Base-by-base conservation (phyloP, 371 early-diverging fungal genomes). In the Mortierella polycephala region DNA sequence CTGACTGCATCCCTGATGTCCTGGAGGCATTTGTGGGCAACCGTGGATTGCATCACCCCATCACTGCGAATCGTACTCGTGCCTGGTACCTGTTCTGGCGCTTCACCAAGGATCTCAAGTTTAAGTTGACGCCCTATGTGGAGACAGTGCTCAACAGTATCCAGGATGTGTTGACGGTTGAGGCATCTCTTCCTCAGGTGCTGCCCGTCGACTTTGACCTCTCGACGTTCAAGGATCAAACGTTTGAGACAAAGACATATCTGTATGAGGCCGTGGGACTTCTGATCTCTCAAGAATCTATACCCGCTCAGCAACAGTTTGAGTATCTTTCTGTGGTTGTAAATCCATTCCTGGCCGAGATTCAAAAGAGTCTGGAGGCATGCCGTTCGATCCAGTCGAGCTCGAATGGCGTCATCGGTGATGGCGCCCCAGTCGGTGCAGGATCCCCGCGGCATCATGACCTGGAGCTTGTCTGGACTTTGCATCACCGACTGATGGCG, bases 261-360 rank as follows among this genome's bases (percentile, higher is more conserved):
- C 76, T 97, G 44, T 97, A 96, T 85, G 98, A 98, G 81, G 91
- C 96, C 5, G 96, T 93, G 57, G 96, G 97, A 23, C 84, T 91
- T 63, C 82, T 96, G 74, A 94, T 97, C 71, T 93, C 98, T 12
- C 84, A 91, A 39, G 91, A 92, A 30, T 81, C 80, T 47, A 84
- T 93, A 47, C 88, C 91, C 58, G 83, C 85, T 16, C 83, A 86
- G 62, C 89, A 91, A 60, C 95, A 95, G 81, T 88, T 90, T 60
- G 89, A 93, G 70, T 90, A 92, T 55, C 85, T 69, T 46, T 71
- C 88, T 83, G 81, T 83, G 58, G 88, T 95, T 44, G 81, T 96
- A 62, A 88, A 84, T 49, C 96, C 96, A n/a, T 85, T 96, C 74
- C 87, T 96, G 66, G 83, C 87, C 0, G 90, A 90, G 47, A 89